Percentiles rank a stretch among this genome's conserved stretches.
Conservation (phyloP, 495 filamentous ascomycete species). For the Penicillium ucsense region DNA sequence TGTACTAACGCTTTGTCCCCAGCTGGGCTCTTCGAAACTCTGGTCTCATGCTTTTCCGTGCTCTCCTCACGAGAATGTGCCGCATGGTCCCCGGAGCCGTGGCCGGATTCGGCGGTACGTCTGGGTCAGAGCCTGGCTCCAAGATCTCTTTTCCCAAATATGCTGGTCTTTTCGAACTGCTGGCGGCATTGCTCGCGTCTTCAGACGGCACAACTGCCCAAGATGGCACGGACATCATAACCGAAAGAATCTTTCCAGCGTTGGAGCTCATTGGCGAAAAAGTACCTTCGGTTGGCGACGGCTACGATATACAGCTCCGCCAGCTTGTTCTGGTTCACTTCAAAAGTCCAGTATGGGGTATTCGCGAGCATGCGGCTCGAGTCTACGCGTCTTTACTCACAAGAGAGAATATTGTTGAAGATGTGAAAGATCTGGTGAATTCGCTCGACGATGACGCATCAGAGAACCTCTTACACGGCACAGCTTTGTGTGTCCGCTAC, state of each 20-base stretch:
- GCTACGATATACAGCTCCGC: constrained; percentile 24
- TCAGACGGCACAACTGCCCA: constrained; percentile 21
- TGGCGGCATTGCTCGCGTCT: constrained; percentile 54
- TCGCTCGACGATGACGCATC: constrained; percentile 20
- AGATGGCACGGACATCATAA: constrained; percentile 37
- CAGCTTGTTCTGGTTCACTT: constrained; percentile 36
- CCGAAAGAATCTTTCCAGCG: constrained; percentile 77
- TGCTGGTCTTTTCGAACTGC: constrained; percentile 54
- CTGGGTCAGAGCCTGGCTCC: constrained; percentile 33
- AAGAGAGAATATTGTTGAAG: constrained; percentile 37
- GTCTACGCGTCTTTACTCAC: constrained; percentile 61
- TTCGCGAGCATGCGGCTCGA: constrained; percentile 81
- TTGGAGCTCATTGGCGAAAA: constrained; percentile 65
- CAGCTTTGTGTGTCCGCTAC: constrained; percentile 41
- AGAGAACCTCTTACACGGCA: constrained; percentile 60
- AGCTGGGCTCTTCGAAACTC: constrained; percentile 94
- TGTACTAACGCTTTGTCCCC: constrained; percentile 4
- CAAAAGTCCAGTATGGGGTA: constrained; percentile 72
- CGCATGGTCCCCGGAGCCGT: constrained; percentile 19
- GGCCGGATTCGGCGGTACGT: constrained; percentile 32
- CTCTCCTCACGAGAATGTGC: constrained; percentile 63
- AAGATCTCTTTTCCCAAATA: constrained; percentile 52
- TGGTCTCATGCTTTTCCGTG: constrained; percentile 78
- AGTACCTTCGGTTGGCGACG: constrained; percentile 24
- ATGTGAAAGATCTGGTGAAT: constrained; percentile 39